Conservation (phyloP, 306 rosid genomes). For the Sesbania bispinosa region DNA sequence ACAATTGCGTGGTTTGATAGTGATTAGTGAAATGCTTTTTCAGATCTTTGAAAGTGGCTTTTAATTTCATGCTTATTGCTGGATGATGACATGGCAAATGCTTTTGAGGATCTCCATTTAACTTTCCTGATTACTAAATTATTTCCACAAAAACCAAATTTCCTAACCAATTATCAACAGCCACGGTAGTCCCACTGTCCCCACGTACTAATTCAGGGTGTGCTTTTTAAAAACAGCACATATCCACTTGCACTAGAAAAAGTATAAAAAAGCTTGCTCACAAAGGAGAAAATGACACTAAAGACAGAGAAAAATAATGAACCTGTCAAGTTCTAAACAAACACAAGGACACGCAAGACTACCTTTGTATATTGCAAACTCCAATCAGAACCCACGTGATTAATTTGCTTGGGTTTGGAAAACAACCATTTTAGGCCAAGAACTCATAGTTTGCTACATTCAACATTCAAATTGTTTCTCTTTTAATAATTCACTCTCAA, state of each 20-base stretch:
- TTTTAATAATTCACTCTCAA: background rate
- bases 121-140: background rate
- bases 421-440: slow-evolving; percentile 14
- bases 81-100: background rate
- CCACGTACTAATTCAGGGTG: slow-evolving; percentile 9
- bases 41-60: background rate
- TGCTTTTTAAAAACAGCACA: slow-evolving; percentile 5
- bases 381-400: slow-evolving; percentile 11
- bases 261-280: background rate
- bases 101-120: background rate
- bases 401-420: background rate
- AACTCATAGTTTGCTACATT: background rate
- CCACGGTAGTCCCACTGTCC: background rate
- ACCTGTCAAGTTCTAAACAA: background rate
- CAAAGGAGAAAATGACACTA: background rate
- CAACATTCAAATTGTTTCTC: background rate
- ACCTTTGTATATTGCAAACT: background rate
- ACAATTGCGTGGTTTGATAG: slow-evolving; percentile 14
- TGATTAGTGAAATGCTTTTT: slow-evolving; percentile 20
- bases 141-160: background rate
- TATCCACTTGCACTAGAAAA: slow-evolving; percentile 27
- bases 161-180: background rate
- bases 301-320: slow-evolving; percentile 1
- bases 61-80: background rate
- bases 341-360: background rate